Conservation (phyloP, 2,329 filamentous ascomycete genomes). For the Scedosporium boydii region DNA sequence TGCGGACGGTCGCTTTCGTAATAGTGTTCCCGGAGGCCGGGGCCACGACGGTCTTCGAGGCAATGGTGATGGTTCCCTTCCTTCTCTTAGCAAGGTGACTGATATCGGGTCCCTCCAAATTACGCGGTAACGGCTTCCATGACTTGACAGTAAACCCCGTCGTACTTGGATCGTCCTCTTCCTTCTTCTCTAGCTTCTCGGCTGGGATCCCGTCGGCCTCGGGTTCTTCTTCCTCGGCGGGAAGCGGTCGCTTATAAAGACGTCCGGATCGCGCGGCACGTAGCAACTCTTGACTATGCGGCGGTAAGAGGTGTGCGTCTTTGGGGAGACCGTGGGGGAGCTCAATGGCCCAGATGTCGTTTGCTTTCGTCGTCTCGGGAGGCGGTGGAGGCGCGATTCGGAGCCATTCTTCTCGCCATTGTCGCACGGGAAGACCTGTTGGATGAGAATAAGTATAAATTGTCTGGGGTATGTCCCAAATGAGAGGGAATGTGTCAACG, state of each 20-base stretch:
- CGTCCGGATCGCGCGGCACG: slow-evolving; percentile 70
- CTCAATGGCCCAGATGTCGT: slow-evolving; percentile 65
- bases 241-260: slow-evolving; percentile 62
- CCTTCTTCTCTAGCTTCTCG: slow-evolving; percentile 51
- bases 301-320: slow-evolving; percentile 67
- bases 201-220: slow-evolving; percentile 34
- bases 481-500: slow-evolving; percentile 5
- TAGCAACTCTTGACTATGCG: slow-evolving; percentile 74
- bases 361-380: slow-evolving; percentile 52
- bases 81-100: slow-evolving; percentile 52
- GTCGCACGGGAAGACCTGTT: slow-evolving; percentile 73
- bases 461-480: slow-evolving; percentile 18
- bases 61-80: slow-evolving; percentile 50
- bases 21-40: slow-evolving; percentile 44
- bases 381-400: slow-evolving; percentile 57
- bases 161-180: slow-evolving; percentile 43
- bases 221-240: slow-evolving; percentile 53
- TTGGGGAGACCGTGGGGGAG: slow-evolving; percentile 74
- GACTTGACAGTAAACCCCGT: slow-evolving; percentile 46
- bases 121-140: slow-evolving; percentile 54
- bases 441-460: neutral
- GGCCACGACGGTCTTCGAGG: slow-evolving; percentile 39
- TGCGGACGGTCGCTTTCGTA: slow-evolving; percentile 71
- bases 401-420: slow-evolving; percentile 71
- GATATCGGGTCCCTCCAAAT: slow-evolving; percentile 40